These are phyloP conservation scores for Erysimum cheiri DNA, from an alignment of 441 rosid genomes.

Conservation along the genomic window DNA sequence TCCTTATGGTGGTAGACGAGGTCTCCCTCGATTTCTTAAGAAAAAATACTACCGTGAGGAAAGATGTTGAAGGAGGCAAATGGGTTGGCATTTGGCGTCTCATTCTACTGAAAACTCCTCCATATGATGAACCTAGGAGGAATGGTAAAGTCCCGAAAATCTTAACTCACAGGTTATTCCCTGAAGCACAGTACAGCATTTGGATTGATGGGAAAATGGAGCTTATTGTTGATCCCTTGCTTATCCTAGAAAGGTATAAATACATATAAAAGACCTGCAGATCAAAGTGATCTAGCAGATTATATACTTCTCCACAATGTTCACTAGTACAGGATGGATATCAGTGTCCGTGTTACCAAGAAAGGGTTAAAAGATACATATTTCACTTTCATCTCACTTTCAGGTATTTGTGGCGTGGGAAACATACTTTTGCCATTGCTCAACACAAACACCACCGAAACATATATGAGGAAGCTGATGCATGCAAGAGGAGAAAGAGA, in stretches of 20 bases:
- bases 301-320: conserved; percentile 3
- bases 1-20: conserved; percentile 91
- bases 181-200: conserved; percentile 90
- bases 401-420: conserved; percentile 95
- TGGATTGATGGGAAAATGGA: conserved; percentile 99
- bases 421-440: conserved; percentile 89
- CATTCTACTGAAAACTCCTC: conserved; percentile 72
- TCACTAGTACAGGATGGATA: conserved; percentile 18
- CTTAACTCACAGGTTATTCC: conserved; percentile 94
- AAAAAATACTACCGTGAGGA: conserved; percentile 64
- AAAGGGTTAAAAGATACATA: conserved; percentile 24
- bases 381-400: conserved; percentile 26
- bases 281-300: neutral
- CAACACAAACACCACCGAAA: conserved; percentile 90
- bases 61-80: conserved; percentile 66
- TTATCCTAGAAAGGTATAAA: conserved; percentile 84
- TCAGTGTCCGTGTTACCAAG: neutral
- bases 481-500: conserved; percentile 91
- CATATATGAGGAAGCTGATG: conserved; percentile 96
- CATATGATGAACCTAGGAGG: conserved; percentile 96
- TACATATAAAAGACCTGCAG: conserved; percentile 4
- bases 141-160: conserved; percentile 98
- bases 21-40: conserved; percentile 70
- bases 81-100: conserved; percentile 99
- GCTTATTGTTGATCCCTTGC: conserved; percentile 88